Evolutionary conservation across 1,284 basidiomycete genomes (phyloP).

Genomic region (Leucoagaricus sp.): DNA sequence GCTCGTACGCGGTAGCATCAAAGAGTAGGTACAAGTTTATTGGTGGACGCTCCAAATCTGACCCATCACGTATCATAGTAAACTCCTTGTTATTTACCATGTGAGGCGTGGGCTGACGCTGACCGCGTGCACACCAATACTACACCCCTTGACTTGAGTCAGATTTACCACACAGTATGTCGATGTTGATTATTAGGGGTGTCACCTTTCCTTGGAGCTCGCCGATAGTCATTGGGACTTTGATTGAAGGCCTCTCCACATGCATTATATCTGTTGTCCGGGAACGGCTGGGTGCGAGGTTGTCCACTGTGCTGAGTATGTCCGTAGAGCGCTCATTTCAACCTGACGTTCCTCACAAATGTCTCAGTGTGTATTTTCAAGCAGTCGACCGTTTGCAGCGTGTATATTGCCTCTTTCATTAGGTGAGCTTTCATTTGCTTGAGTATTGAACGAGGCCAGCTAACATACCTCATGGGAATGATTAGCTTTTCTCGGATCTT

Average conservation of each 20-base stretch:
- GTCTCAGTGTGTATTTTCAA: neutral
- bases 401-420: neutral
- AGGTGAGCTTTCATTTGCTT: neutral
- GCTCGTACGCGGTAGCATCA: slow-evolving; percentile 59
- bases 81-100: slow-evolving; percentile 73
- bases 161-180: slow-evolving; percentile 16
- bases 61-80: slow-evolving; percentile 34
- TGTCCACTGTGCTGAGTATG: slow-evolving; percentile 72
- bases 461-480: too few species aligned
- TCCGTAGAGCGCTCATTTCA: too few species aligned
- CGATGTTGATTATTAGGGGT: slow-evolving; percentile 32
- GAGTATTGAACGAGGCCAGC: too few species aligned
- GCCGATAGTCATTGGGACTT: slow-evolving; percentile 59
- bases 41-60: slow-evolving; percentile 8
- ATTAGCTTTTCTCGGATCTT: too few species aligned
- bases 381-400: neutral
- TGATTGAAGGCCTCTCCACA: slow-evolving; percentile 58
- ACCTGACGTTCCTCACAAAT: too few species aligned
- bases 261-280: slow-evolving; percentile 64
- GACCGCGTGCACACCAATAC: slow-evolving; percentile 59
- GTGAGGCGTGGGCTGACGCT: slow-evolving; percentile 61
- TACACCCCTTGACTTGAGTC: slow-evolving; percentile 77
- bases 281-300: slow-evolving; percentile 69
- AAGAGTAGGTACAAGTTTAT: slow-evolving; percentile 33
- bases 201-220: slow-evolving; percentile 71